Percentiles rank a stretch among this genome's conserved stretches.
phyloP scores from a whole-genome alignment of 305 asterid species.

The Withania somnifera region DNA sequence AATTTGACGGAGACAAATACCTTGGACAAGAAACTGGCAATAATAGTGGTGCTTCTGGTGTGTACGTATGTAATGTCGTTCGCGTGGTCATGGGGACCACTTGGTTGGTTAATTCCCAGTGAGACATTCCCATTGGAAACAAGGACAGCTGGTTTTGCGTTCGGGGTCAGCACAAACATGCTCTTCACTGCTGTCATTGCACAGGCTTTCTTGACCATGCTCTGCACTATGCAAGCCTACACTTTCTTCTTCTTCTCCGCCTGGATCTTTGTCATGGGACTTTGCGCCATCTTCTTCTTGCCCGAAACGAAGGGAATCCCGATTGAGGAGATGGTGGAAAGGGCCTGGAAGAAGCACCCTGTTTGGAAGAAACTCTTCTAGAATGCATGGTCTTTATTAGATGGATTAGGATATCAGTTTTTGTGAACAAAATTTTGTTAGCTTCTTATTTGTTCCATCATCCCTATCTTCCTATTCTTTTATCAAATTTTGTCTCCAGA shows the following conservation, averaged over 20 bases:
- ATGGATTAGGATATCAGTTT: not conserved
- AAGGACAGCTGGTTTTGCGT: conserved; percentile 13
- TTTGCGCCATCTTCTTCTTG: conserved; percentile 5
- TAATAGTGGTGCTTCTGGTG: conserved; percentile 1
- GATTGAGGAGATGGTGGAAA: conserved; percentile 12
- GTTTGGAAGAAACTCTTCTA: conserved; percentile 12
- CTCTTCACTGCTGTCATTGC: conserved; percentile 14
- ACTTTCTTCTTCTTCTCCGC: conserved; percentile 16
- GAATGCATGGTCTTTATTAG: not conserved
- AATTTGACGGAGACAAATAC: not conserved
- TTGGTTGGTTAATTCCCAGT: conserved; percentile 19
- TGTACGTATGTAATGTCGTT: conserved; percentile 12
- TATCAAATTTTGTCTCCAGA: not conserved
- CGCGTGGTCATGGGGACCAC: conserved; percentile 22
- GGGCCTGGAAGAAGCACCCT: conserved; percentile 16
- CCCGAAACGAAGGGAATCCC: conserved; percentile 19
- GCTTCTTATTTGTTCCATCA: not conserved
- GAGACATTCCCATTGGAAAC: conserved; percentile 16
- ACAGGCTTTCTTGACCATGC: conserved; percentile 8
- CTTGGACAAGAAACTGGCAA: not conserved
- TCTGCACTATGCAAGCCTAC: conserved; percentile 8
- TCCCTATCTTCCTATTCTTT: not conserved
- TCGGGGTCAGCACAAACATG: conserved; percentile 19
- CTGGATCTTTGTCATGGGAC: conserved; percentile 4
- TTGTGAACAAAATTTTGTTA: not conserved